phyloP scores from a whole-genome alignment of 1,284 basidiomycete genomes.

The Apiotrichum sp. region DNA sequence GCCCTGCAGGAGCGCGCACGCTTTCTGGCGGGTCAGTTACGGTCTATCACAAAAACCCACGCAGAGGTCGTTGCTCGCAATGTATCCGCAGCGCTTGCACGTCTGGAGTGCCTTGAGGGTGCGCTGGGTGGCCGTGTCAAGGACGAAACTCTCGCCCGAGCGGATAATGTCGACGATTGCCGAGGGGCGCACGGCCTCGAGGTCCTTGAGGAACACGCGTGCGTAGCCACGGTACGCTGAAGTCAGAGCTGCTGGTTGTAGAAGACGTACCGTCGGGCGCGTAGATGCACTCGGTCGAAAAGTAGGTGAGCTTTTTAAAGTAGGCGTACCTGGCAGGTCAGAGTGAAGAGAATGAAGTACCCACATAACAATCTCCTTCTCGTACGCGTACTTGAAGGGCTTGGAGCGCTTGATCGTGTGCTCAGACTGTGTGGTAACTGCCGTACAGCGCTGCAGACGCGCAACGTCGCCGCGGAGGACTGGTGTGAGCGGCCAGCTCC shows the following conservation, averaged over 20 bases:
- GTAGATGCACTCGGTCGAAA: conserved; percentile 99
- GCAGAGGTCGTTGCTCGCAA: conserved; percentile 85
- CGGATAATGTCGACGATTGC: conserved; percentile 98
- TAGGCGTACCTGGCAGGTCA: conserved; percentile 76
- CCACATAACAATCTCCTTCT: conserved; percentile 99
- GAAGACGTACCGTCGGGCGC: conserved; percentile 65
- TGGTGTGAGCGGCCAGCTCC: conserved; percentile 37
- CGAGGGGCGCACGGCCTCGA: conserved; percentile 86
- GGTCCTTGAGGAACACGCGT: conserved; percentile 85
- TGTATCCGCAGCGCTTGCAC: conserved; percentile 82
- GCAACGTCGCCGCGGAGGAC: conserved; percentile 98
- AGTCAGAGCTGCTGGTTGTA: background rate
- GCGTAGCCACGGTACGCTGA: conserved; percentile 92
- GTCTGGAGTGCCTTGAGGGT: conserved; percentile 73
- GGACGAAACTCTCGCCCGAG: conserved; percentile 82
- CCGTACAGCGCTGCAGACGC: conserved; percentile 84
- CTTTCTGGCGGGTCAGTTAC: conserved; percentile 54
- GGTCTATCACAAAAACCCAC: conserved; percentile 21
- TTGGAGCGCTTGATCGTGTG: conserved; percentile 95
- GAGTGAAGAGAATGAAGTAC: conserved; percentile 25
- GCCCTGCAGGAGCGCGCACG: conserved; percentile 81
- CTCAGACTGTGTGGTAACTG: conserved; percentile 87
- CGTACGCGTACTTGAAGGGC: conserved; percentile 98
- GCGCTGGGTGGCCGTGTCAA: conserved; percentile 69
- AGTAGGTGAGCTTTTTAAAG: conserved; percentile 97